phyloP scores from a whole-genome alignment of 1,284 basidiomycete genomes.

The Microbotryum lychnidis-dioicae region DNA sequence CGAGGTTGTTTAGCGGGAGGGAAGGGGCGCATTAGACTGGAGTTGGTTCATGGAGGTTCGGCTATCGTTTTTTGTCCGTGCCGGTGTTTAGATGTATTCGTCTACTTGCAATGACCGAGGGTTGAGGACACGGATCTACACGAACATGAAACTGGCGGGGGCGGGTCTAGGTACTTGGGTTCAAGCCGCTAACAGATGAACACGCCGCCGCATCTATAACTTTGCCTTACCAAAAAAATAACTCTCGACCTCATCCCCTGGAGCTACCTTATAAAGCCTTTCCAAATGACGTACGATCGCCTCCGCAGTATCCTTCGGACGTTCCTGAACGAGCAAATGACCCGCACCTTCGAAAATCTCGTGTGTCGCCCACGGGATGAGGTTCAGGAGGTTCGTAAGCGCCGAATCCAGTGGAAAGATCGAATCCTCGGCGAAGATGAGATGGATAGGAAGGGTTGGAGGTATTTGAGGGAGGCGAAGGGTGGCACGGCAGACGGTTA shows the following conservation, averaged over 20 bases:
- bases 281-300: slow-evolving; percentile 39
- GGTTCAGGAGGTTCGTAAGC: slow-evolving; percentile 2
- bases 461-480: slow-evolving; percentile 23
- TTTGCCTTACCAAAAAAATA: no score
- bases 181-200: no score
- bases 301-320: slow-evolving; percentile 39
- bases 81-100: neutral
- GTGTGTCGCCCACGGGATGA: slow-evolving; percentile 25
- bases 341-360: slow-evolving; percentile 31
- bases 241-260: no score
- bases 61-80: neutral
- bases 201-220: no score
- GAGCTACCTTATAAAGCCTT: slow-evolving; percentile 27
- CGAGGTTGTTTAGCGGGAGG: slow-evolving; percentile 24
- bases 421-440: slow-evolving; percentile 24
- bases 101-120: neutral
- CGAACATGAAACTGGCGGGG: no score
- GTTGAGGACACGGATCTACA: neutral
- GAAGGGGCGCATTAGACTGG: neutral
- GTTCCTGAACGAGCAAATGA: slow-evolving; percentile 45
- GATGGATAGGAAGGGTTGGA: slow-evolving; percentile 22
- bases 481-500: slow-evolving; percentile 23
- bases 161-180: no score
- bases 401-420: slow-evolving; percentile 24
- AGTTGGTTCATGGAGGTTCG: neutral